Evolutionary conservation across 768 basidiomycete genomes (phyloP).

Genomic region (Plicaturopsis crispa): DNA sequence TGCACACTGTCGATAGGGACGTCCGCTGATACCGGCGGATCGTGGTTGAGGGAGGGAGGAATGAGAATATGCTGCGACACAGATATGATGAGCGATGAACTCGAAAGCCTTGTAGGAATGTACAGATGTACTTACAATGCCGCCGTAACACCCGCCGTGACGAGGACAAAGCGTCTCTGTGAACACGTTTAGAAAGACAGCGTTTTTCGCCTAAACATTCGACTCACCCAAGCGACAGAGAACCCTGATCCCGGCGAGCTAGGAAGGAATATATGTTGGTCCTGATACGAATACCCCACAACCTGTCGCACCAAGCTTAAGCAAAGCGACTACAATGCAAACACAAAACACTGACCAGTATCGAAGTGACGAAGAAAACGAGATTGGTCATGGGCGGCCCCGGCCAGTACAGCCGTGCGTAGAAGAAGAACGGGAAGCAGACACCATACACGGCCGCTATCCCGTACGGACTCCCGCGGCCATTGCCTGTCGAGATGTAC

Average conservation of each 20-base stretch:
- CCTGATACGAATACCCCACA: constrained; percentile 68
- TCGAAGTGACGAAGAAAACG: constrained; percentile 56
- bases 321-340: background rate
- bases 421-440: constrained; percentile 68
- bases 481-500: constrained; percentile 64
- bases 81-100: too few relatives aligned
- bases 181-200: background rate
- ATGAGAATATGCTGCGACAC: background rate
- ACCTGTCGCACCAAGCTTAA: constrained; percentile 31
- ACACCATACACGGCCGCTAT: constrained; percentile 62
- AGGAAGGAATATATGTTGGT: constrained; percentile 37
- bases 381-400: constrained; percentile 66
- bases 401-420: constrained; percentile 66
- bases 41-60: background rate
- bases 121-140: constrained; percentile 82
- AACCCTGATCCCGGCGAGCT: constrained; percentile 53
- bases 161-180: constrained; percentile 63
- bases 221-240: constrained; percentile 64
- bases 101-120: too few relatives aligned
- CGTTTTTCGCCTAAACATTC: background rate
- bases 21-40: background rate
- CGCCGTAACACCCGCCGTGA: constrained; percentile 62
- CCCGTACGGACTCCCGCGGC: constrained; percentile 57
- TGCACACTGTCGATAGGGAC: background rate
- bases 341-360: constrained; percentile 37